Evolutionary conservation across 208 protist species (phyloP), one percentile per base, ranked within the genome.

Genomic region (Crithidia brevicula): DNA sequence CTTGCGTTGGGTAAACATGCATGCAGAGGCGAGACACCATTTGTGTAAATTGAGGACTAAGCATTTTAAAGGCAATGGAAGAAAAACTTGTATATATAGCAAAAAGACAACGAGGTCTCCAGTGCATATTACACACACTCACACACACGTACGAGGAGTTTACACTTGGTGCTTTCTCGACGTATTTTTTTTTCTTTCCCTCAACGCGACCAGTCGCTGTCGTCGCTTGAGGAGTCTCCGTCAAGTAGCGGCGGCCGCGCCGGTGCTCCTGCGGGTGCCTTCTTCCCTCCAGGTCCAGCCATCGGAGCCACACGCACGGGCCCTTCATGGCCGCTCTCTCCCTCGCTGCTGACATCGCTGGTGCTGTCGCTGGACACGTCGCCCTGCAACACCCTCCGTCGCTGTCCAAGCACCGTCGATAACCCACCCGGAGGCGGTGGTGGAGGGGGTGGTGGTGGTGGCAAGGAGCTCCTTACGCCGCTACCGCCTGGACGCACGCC

Each of bases 121-220:
- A n/a, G n/a, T n/a, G n/a, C n/a, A n/a, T n/a, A n/a, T n/a, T n/a
- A n/a, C n/a, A n/a, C n/a, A n/a, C n/a, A n/a, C n/a, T n/a, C n/a
- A n/a, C n/a, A n/a, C n/a, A n/a, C n/a, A n/a, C n/a, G n/a, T n/a
- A n/a, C n/a, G n/a, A n/a, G n/a, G n/a, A n/a, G n/a, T n/a, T n/a
- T n/a, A n/a, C n/a, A n/a, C n/a, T n/a, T n/a, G n/a, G n/a, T n/a
- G n/a, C n/a, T 16, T 38, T 60, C 3, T 4, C 2, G 25, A 1
- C 1, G 4, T 51, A 34, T 34, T 34, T 22, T 33, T 30, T 22
- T 16, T 47, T 9, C 8, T 18, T 20, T 36, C 25, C 38, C 22
- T 59, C 28, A n/a, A n/a, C n/a, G n/a, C n/a, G n/a, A 72, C 57
- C 67, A 72, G 49, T 72, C 67, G 36, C 57, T 65, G 13, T 65